phyloP scores from a whole-genome alignment of 164 flowering plant species.

The Vitis rotundifolia region DNA sequence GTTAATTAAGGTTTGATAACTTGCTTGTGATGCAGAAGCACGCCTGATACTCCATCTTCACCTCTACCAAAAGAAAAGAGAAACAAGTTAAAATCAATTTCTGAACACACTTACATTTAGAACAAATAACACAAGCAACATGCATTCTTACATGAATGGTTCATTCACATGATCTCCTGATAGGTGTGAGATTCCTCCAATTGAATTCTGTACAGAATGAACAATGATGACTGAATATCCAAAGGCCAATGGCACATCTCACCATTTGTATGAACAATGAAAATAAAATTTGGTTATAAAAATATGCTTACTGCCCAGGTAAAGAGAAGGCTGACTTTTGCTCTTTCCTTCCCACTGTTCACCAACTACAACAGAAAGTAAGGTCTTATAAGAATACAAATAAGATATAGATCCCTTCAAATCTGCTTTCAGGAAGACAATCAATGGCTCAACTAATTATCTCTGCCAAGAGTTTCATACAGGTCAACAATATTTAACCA shows the following conservation, averaged over 20 bases:
- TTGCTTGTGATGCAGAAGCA: slow-evolving; percentile 99
- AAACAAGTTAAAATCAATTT: slow-evolving; percentile 1
- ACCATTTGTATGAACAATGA: not conserved
- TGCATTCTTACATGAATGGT: slow-evolving; percentile 71
- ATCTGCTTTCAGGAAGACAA: too few species aligned
- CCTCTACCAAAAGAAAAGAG: slow-evolving; percentile 46
- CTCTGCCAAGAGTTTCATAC: too few species aligned
- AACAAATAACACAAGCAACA: not conserved
- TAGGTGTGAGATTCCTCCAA: slow-evolving; percentile 80
- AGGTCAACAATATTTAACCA: too few species aligned
- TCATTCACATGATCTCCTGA: slow-evolving; percentile 93
- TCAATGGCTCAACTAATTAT: too few species aligned
- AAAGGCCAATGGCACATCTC: not conserved
- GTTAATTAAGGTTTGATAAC: slow-evolving; percentile 56
- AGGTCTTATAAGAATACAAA: not conserved
- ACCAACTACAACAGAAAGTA: slow-evolving; percentile 60
- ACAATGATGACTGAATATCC: slow-evolving; percentile 10
- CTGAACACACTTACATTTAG: not conserved
- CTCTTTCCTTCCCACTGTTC: slow-evolving; percentile 88
- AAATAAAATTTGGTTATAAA: not conserved
- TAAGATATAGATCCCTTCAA: not conserved
- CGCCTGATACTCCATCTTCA: slow-evolving; percentile 91
- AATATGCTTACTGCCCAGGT: slow-evolving; percentile 90
- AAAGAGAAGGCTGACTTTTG: slow-evolving; percentile 88
- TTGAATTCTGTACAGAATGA: slow-evolving; percentile 67